Percentiles rank a stretch among this genome's conserved stretches.
Conservation (phyloP, 2,329 filamentous ascomycete genomes). For the Mycosphaerella sp. region DNA sequence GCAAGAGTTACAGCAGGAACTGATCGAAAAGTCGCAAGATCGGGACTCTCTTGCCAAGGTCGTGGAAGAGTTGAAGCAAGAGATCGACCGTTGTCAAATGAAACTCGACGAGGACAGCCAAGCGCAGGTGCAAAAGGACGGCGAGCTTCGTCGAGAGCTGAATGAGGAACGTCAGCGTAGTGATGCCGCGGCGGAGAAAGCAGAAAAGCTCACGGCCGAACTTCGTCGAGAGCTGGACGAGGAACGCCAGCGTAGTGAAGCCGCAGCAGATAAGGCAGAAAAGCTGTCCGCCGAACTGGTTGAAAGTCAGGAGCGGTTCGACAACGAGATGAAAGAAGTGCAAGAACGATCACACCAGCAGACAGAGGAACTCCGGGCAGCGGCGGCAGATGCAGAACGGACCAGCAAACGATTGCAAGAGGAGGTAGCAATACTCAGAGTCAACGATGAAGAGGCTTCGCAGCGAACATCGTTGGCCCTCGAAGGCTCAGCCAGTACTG, state of each 20-base stretch:
- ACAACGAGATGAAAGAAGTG: conserved; percentile 15
- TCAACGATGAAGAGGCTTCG: conserved; percentile 13
- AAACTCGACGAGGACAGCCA: conserved; percentile 31
- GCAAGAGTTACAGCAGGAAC: conserved; percentile 27
- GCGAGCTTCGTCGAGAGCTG: conserved; percentile 22
- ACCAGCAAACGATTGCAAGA: conserved; percentile 14
- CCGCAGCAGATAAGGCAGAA: conserved; percentile 8
- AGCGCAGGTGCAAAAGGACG: conserved; percentile 28
- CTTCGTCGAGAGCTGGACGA: conserved; percentile 24
- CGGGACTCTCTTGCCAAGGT: conserved; percentile 28
- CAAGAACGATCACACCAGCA: conserved; percentile 14
- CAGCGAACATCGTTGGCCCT: conserved; percentile 11
- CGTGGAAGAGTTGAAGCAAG: conserved; percentile 30
- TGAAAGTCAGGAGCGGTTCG: conserved; percentile 8
- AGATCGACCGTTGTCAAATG: conserved; percentile 33
- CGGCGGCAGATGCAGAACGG: conserved; percentile 10
- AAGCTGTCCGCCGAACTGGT: conserved; percentile 4
- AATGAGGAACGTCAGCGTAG: conserved; percentile 20
- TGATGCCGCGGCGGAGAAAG: conserved; percentile 8
- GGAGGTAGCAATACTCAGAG: conserved; percentile 12
- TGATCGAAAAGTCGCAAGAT: conserved; percentile 29
- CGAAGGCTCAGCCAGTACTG: conserved; percentile 8
- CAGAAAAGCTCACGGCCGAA: conserved; percentile 15
- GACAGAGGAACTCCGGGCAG: conserved; percentile 13
- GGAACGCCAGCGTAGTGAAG: conserved; percentile 13